A percentile compares a stretch with the other conserved stretches of the same genome.
Conservation (phyloP, 345 rosid genomes). For the Moricandia arvensis region DNA sequence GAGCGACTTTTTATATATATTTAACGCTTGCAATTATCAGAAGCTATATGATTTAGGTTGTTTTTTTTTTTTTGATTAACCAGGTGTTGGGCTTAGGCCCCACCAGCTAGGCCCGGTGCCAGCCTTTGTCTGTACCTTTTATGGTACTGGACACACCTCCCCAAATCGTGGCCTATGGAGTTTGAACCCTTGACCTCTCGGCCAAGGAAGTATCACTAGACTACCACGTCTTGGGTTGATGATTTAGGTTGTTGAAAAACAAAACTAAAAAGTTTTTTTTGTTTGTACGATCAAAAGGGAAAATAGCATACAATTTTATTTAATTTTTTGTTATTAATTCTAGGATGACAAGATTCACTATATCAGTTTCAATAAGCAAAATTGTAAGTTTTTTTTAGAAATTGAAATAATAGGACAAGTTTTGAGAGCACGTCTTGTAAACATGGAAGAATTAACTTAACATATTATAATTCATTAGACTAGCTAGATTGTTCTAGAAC, state of each 20-base stretch:
- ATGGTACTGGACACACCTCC: no score
- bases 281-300: neutral
- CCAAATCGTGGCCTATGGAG: no score
- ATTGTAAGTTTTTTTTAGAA: neutral
- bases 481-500: slow-evolving; percentile 5
- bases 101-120: no score
- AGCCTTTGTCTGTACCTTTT: no score
- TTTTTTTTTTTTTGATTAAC: no score
- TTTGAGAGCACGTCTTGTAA: slow-evolving; percentile 23
- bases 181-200: no score
- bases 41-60: neutral
- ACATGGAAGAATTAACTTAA: slow-evolving; percentile 26
- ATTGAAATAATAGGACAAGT: neutral
- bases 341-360: no score
- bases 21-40: neutral
- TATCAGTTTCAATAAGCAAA: neutral
- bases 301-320: neutral
- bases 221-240: no score
- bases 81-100: no score
- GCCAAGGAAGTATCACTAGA: no score
- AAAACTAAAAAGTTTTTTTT: neutral
- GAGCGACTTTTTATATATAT: neutral
- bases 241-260: neutral
- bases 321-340: no score
- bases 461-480: neutral